Percentiles rank a stretch among this genome's conserved stretches.
Conservation (phyloP, 2,329 filamentous ascomycete species). For the Esteya vermicola region DNA sequence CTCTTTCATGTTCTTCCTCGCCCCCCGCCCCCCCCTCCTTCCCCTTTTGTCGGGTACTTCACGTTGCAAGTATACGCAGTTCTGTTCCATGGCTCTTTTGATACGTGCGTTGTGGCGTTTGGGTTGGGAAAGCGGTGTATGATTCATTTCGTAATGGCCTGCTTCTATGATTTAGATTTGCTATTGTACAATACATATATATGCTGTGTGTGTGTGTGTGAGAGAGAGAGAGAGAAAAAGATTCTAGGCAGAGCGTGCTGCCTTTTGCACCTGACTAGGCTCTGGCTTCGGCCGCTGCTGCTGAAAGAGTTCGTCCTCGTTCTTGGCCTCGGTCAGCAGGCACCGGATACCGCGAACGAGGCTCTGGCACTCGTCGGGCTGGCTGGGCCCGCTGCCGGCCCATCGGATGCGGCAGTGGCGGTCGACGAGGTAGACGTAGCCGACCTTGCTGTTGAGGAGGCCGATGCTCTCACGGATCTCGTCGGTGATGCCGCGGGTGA, state of each 20-base stretch:
- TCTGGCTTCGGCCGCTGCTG: neutral
- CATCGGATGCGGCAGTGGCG: slow-evolving; percentile 79
- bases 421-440: slow-evolving; percentile 87
- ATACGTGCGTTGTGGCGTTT: neutral
- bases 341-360: slow-evolving; percentile 50
- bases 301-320: neutral
- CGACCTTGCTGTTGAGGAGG: slow-evolving; percentile 78
- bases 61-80: too few relatives aligned
- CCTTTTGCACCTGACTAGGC: neutral
- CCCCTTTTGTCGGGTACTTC: too few relatives aligned
- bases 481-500: slow-evolving; percentile 42
- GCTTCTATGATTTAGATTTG: neutral
- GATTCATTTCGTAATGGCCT: neutral
- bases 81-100: neutral
- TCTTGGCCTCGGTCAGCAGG: slow-evolving; percentile 29
- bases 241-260: neutral
- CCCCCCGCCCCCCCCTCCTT: too few relatives aligned
- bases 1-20: too few relatives aligned
- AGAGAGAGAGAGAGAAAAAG: neutral
- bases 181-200: neutral
- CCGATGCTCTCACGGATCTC: slow-evolving; percentile 50
- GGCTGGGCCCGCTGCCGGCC: slow-evolving; percentile 67
- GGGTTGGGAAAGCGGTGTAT: neutral
- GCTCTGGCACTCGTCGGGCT: slow-evolving; percentile 50
- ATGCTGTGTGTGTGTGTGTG: neutral